Conservation (phyloP, 192 early-diverging fungal species). For the Coemansia nantahalensis region DNA sequence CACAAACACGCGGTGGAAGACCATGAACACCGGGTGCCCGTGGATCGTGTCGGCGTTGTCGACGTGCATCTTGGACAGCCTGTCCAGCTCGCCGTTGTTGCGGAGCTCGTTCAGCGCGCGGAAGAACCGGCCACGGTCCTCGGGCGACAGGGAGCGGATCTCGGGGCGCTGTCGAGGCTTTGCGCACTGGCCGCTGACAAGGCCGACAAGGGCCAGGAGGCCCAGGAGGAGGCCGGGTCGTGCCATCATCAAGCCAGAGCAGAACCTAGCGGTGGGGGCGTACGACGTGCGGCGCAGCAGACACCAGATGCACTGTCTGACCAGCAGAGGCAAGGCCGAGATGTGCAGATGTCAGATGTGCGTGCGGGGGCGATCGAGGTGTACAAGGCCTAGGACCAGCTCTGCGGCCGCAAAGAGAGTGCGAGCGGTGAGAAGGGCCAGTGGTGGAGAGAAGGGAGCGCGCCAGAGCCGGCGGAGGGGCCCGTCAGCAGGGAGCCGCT, state of each 20-base stretch:
- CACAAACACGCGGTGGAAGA: constrained; percentile 58
- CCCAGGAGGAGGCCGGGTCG: constrained; percentile 19
- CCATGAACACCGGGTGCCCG: constrained; percentile 51
- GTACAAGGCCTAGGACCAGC: constrained; percentile 23
- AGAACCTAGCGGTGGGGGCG: no score
- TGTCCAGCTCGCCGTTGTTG: constrained; percentile 46
- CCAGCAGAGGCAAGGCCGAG: background rate
- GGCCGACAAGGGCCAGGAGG: constrained; percentile 19
- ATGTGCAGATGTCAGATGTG: background rate
- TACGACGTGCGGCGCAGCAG: no score
- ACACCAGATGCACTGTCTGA: background rate
- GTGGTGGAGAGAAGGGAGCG: constrained; percentile 8
- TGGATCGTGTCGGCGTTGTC: constrained; percentile 51
- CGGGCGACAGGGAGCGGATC: constrained; percentile 48
- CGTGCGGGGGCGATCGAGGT: no score
- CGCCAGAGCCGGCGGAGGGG: constrained; percentile 1
- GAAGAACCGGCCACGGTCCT: constrained; percentile 48
- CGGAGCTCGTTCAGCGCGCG: constrained; percentile 32
- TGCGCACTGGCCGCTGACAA: constrained; percentile 33
- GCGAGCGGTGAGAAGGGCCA: no score
- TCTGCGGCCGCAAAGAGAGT: constrained; percentile 19
- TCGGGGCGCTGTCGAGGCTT: constrained; percentile 41
- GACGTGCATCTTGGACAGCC: constrained; percentile 46
- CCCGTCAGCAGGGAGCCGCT: constrained; percentile 2
- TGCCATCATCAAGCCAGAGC: no score